phyloP scores from a whole-genome alignment of 2,329 filamentous ascomycete genomes.

The Colletotrichum tropicicola region DNA sequence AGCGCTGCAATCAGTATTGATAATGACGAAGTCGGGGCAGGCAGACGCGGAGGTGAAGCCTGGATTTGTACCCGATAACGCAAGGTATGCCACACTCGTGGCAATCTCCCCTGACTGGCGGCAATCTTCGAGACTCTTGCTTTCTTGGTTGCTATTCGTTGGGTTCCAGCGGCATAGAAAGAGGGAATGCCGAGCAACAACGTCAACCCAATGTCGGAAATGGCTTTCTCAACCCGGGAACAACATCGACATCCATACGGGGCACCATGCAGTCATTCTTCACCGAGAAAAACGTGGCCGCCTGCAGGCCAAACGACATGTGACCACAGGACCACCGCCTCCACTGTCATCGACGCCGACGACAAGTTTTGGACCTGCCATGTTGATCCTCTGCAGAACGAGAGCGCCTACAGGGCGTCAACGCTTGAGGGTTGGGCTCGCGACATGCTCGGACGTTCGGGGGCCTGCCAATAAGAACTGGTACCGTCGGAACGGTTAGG shows the following conservation, averaged over 20 bases:
- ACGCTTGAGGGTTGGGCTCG: background rate
- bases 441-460: background rate
- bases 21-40: constrained; percentile 7
- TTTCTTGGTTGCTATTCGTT: constrained; percentile 1
- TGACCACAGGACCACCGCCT: background rate
- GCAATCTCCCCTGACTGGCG: background rate
- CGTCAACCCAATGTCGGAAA: background rate
- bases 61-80: background rate
- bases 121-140: background rate
- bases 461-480: background rate
- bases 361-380: background rate
- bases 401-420: background rate
- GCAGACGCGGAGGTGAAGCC: background rate
- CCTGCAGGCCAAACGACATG: constrained; percentile 5
- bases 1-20: constrained; percentile 1
- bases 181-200: background rate
- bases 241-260: background rate
- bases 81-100: background rate
- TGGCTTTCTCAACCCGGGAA: background rate
- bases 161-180: constrained; percentile 12
- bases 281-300: constrained; percentile 17
- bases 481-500: background rate
- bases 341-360: background rate
- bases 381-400: background rate
- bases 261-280: constrained; percentile 23